Evolutionary conservation across 257 asterid species (phyloP), one percentile per base, ranked within the genome.

Genomic region (Catharanthus roseus): DNA sequence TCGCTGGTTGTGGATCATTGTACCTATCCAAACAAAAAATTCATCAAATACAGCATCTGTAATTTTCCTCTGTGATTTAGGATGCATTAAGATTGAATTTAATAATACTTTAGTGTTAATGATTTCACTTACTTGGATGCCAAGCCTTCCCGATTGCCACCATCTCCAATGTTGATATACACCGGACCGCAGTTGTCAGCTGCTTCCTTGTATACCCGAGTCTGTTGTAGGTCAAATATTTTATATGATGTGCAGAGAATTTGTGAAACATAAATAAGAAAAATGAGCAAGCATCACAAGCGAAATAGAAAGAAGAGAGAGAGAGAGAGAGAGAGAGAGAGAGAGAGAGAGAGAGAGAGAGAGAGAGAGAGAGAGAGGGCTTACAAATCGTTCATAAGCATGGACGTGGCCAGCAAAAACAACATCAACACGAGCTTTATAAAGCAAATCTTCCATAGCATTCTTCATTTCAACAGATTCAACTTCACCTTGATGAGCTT

Each of bases 321-420:
- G n/a, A n/a, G n/a, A n/a, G n/a, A n/a, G n/a, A n/a, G n/a, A n/a
- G n/a, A n/a, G n/a, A n/a, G n/a, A n/a, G n/a, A n/a, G n/a, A n/a
- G n/a, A n/a, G n/a, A n/a, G n/a, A n/a, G n/a, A n/a, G n/a, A n/a
- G n/a, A n/a, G n/a, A 23, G 1, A 38, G 18, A 18, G 9, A 5
- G 44, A 41, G 16, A 29, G 29, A 11, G 39, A 29, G 31, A 9
- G 26, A 47, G 15, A 5, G 7, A 50, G 72, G 54, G 18, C 96
- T 84, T 85, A 93, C 98, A 45, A 91, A 91, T 68, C 99, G 85
- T 74, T 93, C 99, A 5, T 93, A 93, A 29, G 99, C 97, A 73
- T 93, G 99, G 19, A 93, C 95, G 60, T 93, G 99, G 1, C 99
- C 99, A 0, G 99, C 90, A 24, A 91, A 91, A 2, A 93, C 86